Base-by-base conservation (phyloP, 169 alveolate genomes). In the Cryptosporidium viatorum region DNA sequence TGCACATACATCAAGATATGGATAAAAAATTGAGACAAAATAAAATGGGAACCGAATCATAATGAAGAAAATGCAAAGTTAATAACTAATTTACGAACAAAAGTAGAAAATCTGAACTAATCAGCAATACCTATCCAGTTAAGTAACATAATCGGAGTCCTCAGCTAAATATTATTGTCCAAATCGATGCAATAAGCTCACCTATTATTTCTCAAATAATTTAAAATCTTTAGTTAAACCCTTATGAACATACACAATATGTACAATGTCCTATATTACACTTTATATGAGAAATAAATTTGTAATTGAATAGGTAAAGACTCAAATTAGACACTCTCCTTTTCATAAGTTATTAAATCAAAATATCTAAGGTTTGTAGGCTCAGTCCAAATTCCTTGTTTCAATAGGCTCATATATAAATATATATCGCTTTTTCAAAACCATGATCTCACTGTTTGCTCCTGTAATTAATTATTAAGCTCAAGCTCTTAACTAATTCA, bases 401-500 rank as follows among this genome's bases (percentile, higher is more conserved):
- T 16, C 1, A 48, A 48, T 14, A 14, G 55, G 55, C 5, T 2
- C 21, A 14, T 12, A 48, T 48, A 48, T 41, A 41, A 41, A 41
- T 2, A 41, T 41, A 41, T 41, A 41, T 41, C 12, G 5, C 16
- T 18, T n/a, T 23, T 3, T 9, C 35, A 55, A 55, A 23, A 55
- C 67, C 35, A 55, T 26, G 5, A 6, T 26, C 12, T 4, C 37
- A 1, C 18, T 55, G 67, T 55, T 10, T 14, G 67, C 67, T 23
- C 67, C 9, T 55, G 67, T 55, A 55, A 55, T 55, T 55, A 55
- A n/a, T 55, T 55, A 55, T 55, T 55, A 55, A 55, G 9, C 35
- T 51, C 67, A 70, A 45, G 39, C 50, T 21, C 89, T 62, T 59
- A 80, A 80, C 89, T 62, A 62, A 45, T 41, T 65, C 48, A 37